Evolutionary conservation across 192 early-diverging fungal genomes (phyloP), one percentile per base, ranked within the genome.

Genomic region (Mortierella claussenii): DNA sequence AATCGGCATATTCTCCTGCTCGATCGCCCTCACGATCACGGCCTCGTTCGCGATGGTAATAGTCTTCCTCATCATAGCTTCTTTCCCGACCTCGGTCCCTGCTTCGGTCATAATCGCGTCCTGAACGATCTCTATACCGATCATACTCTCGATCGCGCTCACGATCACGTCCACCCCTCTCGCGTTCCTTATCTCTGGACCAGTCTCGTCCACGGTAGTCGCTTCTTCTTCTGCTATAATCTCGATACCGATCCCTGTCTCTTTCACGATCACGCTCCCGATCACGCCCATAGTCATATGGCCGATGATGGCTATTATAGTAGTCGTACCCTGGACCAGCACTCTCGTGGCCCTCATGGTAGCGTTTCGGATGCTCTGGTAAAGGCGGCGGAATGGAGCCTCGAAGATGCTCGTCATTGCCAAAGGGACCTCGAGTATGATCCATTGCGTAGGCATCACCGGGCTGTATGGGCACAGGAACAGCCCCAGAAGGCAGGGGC

Each of bases 111-210:
- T 71, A 56, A 15, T 63, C 69, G 24, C 73, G 51, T 51, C 73
- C 64, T 43, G 63, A 48, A 11, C 64, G 56, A 2, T 76, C 73
- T 43, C 64, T 34, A 28, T 76, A 66, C 15, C 73, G 55, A 48
- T 67, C 73, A 49, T 67, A 67, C 20, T 67, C 73, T 13, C 63
- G 64, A 31, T 65, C 71, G 3, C 68, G 58, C 2, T 66, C 71
- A 13, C 71, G 32, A 9, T 61, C 73, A 11, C 60, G 59, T 0
- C 59, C 58, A 10, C 58, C 60, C 45, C 69, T 26, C 15, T 71
- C 69, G 13, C 69, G 31, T 4, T 71, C 69, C n/a, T 55, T 48
- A 21, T 75, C 70, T 21, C 70, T 33, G 0, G 73, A 76, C 73
- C 73, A 76, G 23, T 76, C 64, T 26, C 73, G 42, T 13, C 33